A percentile compares a stretch with the other conserved stretches of the same genome.
phyloP scores from a whole-genome alignment of 192 early-diverging fungal genomes.

The Coemansia nantahalensis region DNA sequence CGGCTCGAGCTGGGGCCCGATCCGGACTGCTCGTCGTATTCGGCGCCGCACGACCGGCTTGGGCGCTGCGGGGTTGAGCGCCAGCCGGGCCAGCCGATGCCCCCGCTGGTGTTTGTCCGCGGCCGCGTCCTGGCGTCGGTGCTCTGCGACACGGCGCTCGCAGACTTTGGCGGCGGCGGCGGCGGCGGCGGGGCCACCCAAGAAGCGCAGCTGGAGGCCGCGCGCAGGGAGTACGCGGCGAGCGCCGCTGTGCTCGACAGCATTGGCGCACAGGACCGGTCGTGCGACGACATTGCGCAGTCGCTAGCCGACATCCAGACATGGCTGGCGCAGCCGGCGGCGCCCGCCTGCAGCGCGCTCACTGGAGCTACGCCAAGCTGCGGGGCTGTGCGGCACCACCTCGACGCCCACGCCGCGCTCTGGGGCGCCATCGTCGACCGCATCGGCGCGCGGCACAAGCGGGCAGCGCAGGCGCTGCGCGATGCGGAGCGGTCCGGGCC shows the following conservation, averaged over 20 bases:
- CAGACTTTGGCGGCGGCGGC: conserved; percentile 12
- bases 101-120: too few relatives aligned
- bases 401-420: not conserved
- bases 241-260: too few relatives aligned
- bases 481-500: conserved; percentile 10
- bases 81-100: too few relatives aligned
- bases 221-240: too few relatives aligned
- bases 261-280: conserved; percentile 1
- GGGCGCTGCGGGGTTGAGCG: too few relatives aligned
- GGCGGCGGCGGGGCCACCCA: too few relatives aligned
- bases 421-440: conserved; percentile 13
- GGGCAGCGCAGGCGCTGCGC: not conserved
- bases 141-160: not conserved
- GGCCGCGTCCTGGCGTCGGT: conserved; percentile 7
- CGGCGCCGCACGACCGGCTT: too few relatives aligned
- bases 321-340: conserved; percentile 6
- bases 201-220: too few relatives aligned
- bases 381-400: not conserved
- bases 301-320: conserved; percentile 2
- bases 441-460: not conserved
- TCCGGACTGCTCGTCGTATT: too few relatives aligned
- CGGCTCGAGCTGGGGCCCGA: too few relatives aligned
- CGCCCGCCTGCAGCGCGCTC: not conserved
- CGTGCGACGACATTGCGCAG: conserved; percentile 4
- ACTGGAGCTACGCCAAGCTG: not conserved